A percentile compares a stretch with the other conserved stretches of the same genome.
phyloP scores from a whole-genome alignment of 176 grass and related monocot species.

The Dendrocalamus sinicus region DNA sequence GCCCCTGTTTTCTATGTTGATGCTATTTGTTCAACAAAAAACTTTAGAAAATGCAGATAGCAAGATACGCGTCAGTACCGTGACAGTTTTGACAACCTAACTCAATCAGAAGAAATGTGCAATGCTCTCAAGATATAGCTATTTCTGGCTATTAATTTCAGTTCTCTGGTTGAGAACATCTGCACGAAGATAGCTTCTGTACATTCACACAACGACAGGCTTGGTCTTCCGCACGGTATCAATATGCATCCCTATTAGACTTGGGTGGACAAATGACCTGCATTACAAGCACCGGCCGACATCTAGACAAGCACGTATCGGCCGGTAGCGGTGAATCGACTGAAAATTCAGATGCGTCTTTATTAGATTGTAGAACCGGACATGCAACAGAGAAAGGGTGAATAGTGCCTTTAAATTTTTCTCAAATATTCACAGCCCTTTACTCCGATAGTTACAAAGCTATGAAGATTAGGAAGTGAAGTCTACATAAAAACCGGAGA shows the following conservation, averaged over 20 bases:
- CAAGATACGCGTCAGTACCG: slow-evolving; percentile 5
- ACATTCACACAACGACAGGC: slow-evolving; percentile 6
- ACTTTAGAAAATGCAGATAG: background rate
- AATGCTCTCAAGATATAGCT: background rate
- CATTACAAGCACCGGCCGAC: background rate
- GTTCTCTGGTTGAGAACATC: background rate
- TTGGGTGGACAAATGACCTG: background rate
- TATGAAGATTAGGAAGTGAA: too few relatives aligned
- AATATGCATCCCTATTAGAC: background rate
- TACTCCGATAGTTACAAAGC: too few relatives aligned
- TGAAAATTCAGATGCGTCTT: background rate
- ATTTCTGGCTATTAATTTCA: background rate
- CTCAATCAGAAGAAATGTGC: slow-evolving; percentile 13
- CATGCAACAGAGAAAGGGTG: too few relatives aligned
- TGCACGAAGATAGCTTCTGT: background rate
- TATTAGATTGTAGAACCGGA: background rate
- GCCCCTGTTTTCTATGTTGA: slow-evolving; percentile 2
- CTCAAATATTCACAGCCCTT: too few relatives aligned
- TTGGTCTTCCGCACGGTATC: background rate
- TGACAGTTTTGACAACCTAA: background rate
- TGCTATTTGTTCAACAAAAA: background rate
- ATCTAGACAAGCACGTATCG: background rate
- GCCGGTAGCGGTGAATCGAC: background rate
- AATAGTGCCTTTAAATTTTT: too few relatives aligned
- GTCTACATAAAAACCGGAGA: too few relatives aligned